A percentile compares a stretch with the other conserved stretches of the same genome.
These are phyloP conservation scores for Scalesia atractyloides DNA, from an alignment of 129 eudicot species.

Conservation along the genomic window DNA sequence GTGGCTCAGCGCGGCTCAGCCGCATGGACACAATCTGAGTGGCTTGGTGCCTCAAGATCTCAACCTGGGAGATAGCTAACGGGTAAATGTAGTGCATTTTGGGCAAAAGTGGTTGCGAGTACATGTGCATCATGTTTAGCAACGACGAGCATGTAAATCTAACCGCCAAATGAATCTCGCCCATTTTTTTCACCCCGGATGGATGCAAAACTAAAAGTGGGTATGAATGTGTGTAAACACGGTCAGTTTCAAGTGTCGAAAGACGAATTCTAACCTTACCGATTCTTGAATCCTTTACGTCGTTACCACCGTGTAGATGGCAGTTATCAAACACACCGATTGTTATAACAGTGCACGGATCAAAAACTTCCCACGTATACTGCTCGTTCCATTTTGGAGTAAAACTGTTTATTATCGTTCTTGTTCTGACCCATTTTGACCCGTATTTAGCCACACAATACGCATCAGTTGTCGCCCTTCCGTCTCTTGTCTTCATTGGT, in stretches of 20 bases:
- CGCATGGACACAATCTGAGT: conserved; percentile 57
- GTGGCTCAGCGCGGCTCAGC: conserved; percentile 61
- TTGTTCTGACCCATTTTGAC: conserved; percentile 62
- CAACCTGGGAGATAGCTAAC: conserved; percentile 53
- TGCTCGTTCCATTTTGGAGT: conserved; percentile 70
- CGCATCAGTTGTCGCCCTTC: conserved; percentile 67
- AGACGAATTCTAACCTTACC: conserved; percentile 67
- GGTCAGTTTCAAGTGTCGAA: conserved; percentile 64
- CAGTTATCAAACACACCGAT: conserved; percentile 71
- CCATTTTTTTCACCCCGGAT: conserved; percentile 68
- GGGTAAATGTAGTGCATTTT: conserved; percentile 70
- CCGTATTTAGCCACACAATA: conserved; percentile 74
- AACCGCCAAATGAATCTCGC: conserved; percentile 68
- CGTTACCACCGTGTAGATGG: conserved; percentile 56
- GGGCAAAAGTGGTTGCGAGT: conserved; percentile 60
- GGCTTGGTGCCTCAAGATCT: conserved; percentile 59
- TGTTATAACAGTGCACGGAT: conserved; percentile 63
- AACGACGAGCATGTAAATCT: conserved; percentile 61
- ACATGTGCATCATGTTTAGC: conserved; percentile 70
- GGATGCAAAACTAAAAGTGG: conserved; percentile 67
- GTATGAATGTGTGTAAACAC: conserved; percentile 67
- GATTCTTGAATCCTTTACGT: conserved; percentile 51
- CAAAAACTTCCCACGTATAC: conserved; percentile 71
- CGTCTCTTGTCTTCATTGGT: conserved; percentile 61
- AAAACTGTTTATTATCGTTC: conserved; percentile 63